These are phyloP conservation scores for Acmispon strigosus DNA, from an alignment of 306 rosid genomes.

Conservation along the genomic window DNA sequence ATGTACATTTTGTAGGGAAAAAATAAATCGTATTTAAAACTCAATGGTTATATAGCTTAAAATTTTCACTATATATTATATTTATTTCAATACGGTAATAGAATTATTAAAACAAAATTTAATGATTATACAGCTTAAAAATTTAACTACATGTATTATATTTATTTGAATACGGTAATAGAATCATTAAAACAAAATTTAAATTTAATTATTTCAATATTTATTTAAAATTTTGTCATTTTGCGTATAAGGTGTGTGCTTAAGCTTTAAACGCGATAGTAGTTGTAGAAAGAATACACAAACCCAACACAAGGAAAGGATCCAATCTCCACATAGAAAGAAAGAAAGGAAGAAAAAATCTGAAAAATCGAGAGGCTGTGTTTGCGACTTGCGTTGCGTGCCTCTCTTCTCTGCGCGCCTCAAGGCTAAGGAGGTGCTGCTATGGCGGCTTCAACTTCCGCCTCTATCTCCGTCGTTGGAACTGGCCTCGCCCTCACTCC, in stretches of 20 bases:
- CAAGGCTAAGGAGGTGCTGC: background rate
- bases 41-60: no score
- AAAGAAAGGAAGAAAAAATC: background rate
- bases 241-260: background rate
- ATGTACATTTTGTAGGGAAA: no score
- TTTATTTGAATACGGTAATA: no score
- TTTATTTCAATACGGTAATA: no score
- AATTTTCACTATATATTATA: no score
- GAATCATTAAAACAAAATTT: no score
- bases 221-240: background rate
- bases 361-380: constrained; percentile 14
- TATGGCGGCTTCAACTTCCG: constrained; percentile 25
- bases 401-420: no score
- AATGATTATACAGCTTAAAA: no score
- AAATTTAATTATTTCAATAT: background rate
- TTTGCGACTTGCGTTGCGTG: background rate
- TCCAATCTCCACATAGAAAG: background rate
- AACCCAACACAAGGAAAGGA: no score
- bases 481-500: constrained; percentile 16
- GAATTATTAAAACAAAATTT: no score
- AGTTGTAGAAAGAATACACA: background rate
- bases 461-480: constrained; percentile 26
- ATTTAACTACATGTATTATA: no score
- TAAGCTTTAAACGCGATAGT: background rate
- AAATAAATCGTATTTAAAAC: no score